Evolutionary conservation across 345 rosid genomes (phyloP).

Genomic region (Acer saccharum): DNA sequence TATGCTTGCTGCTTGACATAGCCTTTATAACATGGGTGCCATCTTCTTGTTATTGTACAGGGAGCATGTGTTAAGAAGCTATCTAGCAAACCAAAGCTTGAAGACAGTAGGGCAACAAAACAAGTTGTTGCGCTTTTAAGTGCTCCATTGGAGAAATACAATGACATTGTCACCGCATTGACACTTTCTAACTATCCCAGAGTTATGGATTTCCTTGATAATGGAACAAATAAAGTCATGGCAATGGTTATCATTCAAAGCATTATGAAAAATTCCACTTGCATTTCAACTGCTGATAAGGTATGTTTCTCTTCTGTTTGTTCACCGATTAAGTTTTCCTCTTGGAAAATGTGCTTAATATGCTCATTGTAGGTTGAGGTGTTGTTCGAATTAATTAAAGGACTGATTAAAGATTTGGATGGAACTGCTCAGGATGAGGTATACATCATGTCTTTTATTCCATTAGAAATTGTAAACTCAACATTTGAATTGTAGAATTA

Average conservation of each 20-base stretch:
- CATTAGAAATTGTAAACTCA: background rate
- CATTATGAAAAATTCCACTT: constrained; percentile 76
- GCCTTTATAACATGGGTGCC: background rate
- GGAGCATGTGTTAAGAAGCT: constrained; percentile 84
- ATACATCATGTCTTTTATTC: background rate
- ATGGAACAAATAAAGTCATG: constrained; percentile 84
- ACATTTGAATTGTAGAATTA: constrained; percentile 10
- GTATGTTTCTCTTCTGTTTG: constrained; percentile 39
- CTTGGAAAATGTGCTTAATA: constrained; percentile 18
- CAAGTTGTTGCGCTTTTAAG: constrained; percentile 91
- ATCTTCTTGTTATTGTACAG: constrained; percentile 31
- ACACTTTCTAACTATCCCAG: constrained; percentile 89
- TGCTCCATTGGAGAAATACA: constrained; percentile 94
- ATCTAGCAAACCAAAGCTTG: constrained; percentile 63
- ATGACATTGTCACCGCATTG: constrained; percentile 74
- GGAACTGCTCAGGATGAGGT: constrained; percentile 72
- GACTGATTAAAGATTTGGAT: constrained; percentile 86
- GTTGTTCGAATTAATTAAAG: constrained; percentile 78
- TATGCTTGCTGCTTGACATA: constrained; percentile 7
- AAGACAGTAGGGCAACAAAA: constrained; percentile 77
- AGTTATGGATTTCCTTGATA: constrained; percentile 84
- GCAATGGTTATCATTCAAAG: constrained; percentile 88
- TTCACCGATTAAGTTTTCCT: constrained; percentile 4
- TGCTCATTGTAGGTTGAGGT: constrained; percentile 72
- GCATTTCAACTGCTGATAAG: constrained; percentile 74